Base-by-base conservation (phyloP, 176 grass and related monocot species). In the Dactylis glomerata region DNA sequence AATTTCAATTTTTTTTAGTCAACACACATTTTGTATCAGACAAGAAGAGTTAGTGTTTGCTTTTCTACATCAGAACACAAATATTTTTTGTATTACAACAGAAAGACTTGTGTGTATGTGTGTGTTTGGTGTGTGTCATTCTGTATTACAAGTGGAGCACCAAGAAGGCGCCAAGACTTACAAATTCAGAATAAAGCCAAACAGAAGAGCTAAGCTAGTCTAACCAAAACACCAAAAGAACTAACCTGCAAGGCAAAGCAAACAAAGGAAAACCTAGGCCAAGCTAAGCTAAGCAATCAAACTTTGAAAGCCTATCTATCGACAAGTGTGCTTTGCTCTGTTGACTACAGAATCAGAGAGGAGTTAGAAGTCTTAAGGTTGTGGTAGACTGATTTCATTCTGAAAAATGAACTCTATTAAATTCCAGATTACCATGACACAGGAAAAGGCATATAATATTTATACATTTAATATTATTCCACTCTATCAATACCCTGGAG, bases 401-500 rank as follows among this genome's bases (percentile, higher is more conserved):
- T 64, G 31, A 67, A 79, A 30, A 58, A 81, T 67, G 3, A 78
- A 56, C 44, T 8, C 2, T 64, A 44, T n/a, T 64, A 9, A 64
- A 66, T 55, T 63, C 9, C 55, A 49, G 52, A 54, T 82, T 56
- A 72, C 20, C 42, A 54, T 22, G 31, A 59, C 20, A 77, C 77
- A 42, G 5, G 50, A 45, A 20, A 77, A 19, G 0, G 10, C 8
- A 47, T 62, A 75, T 14, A 32, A 12, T 56, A 23, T 63, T 64
- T 41, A 46, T 19, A 38, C 5, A 33, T 22, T 49, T 32, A 32
- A 64, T 17, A 32, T 33, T 16, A 31, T 70, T 50, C 10, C 13
- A 10, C 78, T 88, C 38, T 8, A 78, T 65, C 20, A 42, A 67
- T 55, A 84, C 24, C 75, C 61, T 65, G 65, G 20, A 52, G 8